A percentile compares a stretch with the other conserved stretches of the same genome.
phyloP scores from a whole-genome alignment of 1,139 yeast species.

The Blastobotrys buckinghamii region DNA sequence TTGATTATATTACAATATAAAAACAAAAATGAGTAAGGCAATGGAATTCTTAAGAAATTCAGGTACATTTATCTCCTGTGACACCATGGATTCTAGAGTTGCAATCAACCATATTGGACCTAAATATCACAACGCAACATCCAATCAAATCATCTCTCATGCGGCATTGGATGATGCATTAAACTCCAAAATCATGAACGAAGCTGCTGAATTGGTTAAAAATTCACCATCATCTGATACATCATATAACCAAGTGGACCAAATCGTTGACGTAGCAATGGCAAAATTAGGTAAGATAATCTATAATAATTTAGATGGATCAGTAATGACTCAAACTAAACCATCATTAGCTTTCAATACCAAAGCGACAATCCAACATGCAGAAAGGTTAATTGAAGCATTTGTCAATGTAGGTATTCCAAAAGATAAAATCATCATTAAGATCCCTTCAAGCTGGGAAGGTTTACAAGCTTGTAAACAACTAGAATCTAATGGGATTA shows the following conservation, averaged over 20 bases:
- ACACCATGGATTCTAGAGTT: slow-evolving; percentile 13
- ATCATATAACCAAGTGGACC: slow-evolving; percentile 1
- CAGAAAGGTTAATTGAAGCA: slow-evolving; percentile 26
- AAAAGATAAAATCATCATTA: slow-evolving; percentile 29
- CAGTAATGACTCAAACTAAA: slow-evolving; percentile 29
- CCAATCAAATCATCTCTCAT: slow-evolving; percentile 15
- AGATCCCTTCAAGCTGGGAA: slow-evolving; percentile 32
- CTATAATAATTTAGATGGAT: slow-evolving; percentile 25
- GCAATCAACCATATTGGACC: slow-evolving; percentile 11
- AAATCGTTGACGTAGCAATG: slow-evolving; percentile 11
- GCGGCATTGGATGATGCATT: slow-evolving; percentile 7
- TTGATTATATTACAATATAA: neutral
- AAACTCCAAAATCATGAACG: slow-evolving; percentile 5
- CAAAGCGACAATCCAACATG: slow-evolving; percentile 24
- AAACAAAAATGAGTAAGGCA: slow-evolving; percentile 1
- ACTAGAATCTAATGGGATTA: slow-evolving; percentile 22
- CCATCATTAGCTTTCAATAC: slow-evolving; percentile 25
- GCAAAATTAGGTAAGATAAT: slow-evolving; percentile 30
- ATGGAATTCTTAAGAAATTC: slow-evolving; percentile 10
- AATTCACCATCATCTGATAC: neutral
- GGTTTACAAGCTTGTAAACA: slow-evolving; percentile 30
- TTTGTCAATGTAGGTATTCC: slow-evolving; percentile 30
- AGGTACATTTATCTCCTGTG: slow-evolving; percentile 15
- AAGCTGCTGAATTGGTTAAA: slow-evolving; percentile 9
- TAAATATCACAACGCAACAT: slow-evolving; percentile 14